Base-by-base conservation (phyloP, 805 yeast genomes). In the Wickerhamomyces queroliae region DNA sequence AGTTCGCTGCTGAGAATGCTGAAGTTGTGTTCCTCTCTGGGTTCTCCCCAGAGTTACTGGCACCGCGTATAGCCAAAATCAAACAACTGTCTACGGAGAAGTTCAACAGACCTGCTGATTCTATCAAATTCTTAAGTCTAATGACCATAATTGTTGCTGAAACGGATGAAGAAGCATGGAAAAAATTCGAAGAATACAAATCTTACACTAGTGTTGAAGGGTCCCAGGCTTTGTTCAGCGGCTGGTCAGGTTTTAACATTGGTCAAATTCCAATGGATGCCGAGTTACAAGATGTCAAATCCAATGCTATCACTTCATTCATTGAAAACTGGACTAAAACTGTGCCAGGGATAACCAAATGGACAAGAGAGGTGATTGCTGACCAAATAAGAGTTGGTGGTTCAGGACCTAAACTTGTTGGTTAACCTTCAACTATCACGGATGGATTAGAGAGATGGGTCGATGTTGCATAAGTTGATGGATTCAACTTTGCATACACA, bases 171-270 rank as follows among this genome's bases (percentile, higher is more conserved):
- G 66, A 60, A 44, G 72, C 72, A 2, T 48, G 39, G 26, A 50
- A 42, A 7, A 64, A 64, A 38, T 59, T 47, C 41, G 42, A 54
- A 21, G 60, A 61, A 9, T 59, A 32, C 40, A 48, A 50, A 35
- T 36, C 39, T 7, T 61, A 58, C 39, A 64, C 59, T 5, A 66
- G 62, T 41, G 38, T 52, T 13, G 69, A 63, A 37, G 70, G 69
- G 8, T 67, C 67, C 2, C 65, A 62, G 36, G 68, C 67, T 1
- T 48, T 66, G 25, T 65, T 67, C 45, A 55, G 67, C 23, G 71
- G 70, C 7, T 64, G 69, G 66, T 64, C 68, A 5, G 70, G 69
- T 2, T 54, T 64, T 33, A 69, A 67, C 36, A 53, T 66, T 30
- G 57, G 62, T 29, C 47, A 57, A 31, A 63, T 50, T 44, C 52